phyloP scores from a whole-genome alignment of 208 protist genomes.

The Leptomonas seymouri region DNA sequence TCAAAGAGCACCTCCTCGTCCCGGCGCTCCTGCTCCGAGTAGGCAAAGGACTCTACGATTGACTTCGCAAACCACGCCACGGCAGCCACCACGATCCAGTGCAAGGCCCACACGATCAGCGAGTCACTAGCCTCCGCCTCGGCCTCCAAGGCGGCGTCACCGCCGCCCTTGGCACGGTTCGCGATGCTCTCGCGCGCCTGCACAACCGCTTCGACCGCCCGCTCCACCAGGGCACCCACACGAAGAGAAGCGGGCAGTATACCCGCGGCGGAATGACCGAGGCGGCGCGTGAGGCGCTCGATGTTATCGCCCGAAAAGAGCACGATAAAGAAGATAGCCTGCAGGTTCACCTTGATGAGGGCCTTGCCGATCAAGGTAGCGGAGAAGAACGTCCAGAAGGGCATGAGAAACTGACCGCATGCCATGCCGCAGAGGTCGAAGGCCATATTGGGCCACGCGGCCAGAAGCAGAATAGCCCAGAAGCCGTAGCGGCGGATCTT shows the following conservation, averaged over 20 bases:
- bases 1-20: slow-evolving; percentile 43
- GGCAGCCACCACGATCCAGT: slow-evolving; percentile 62
- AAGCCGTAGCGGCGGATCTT: slow-evolving; percentile 92
- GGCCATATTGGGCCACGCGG: slow-evolving; percentile 97
- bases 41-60: slow-evolving; percentile 86
- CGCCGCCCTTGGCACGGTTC: slow-evolving; percentile 39
- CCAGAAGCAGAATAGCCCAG: slow-evolving; percentile 93
- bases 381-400: slow-evolving; percentile 97
- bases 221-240: slow-evolving; percentile 39
- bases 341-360: slow-evolving; percentile 90
- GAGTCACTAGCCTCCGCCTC: slow-evolving; percentile 34
- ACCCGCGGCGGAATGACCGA: slow-evolving; percentile 28
- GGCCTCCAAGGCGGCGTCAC: slow-evolving; percentile 10
- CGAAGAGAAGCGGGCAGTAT: slow-evolving; percentile 37
- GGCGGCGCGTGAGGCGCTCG: slow-evolving; percentile 49
- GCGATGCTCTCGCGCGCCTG: slow-evolving; percentile 76
- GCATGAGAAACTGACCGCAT: slow-evolving; percentile 96
- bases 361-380: slow-evolving; percentile 97
- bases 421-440: slow-evolving; percentile 97
- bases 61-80: slow-evolving; percentile 87
- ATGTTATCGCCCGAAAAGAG: slow-evolving; percentile 89
- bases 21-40: slow-evolving; percentile 56
- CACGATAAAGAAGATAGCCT: slow-evolving; percentile 87
- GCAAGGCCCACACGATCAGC: slow-evolving; percentile 48
- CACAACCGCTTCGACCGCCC: slow-evolving; percentile 48